Evolutionary conservation across 2,329 filamentous ascomycete species (phyloP).

Genomic region (Phaeomoniella chlamydospora): DNA sequence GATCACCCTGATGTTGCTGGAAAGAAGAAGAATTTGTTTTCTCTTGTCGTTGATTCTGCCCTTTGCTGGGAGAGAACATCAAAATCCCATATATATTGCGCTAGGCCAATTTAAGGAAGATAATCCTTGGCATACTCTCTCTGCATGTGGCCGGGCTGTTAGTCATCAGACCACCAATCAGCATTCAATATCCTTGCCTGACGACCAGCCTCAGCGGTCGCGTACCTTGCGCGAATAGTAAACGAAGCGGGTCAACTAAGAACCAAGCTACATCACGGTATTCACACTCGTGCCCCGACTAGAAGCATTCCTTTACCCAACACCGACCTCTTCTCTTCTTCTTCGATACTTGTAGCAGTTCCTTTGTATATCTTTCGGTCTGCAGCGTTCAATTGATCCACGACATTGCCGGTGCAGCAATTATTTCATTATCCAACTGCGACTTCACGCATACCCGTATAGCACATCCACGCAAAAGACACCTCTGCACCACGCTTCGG

Average conservation of each 20-base stretch:
- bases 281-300: neutral
- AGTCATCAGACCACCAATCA: neutral
- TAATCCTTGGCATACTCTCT: neutral
- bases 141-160: neutral
- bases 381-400: neutral
- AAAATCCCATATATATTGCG: neutral
- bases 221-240: neutral
- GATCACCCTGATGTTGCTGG: neutral
- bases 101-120: neutral
- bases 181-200: neutral
- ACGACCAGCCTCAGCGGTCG: neutral
- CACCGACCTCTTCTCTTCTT: neutral
- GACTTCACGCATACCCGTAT: too few relatives aligned
- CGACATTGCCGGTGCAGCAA: neutral
- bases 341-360: neutral
- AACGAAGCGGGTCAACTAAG: neutral
- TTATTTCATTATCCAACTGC: too few relatives aligned
- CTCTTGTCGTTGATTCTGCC: neutral
- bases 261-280: neutral
- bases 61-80: neutral
- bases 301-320: neutral
- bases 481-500: too few relatives aligned
- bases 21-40: neutral
- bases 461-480: too few relatives aligned
- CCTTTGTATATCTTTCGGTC: too few relatives aligned